phyloP scores from a whole-genome alignment of 1,139 yeast species.

The Suhomyces coccinellae region DNA sequence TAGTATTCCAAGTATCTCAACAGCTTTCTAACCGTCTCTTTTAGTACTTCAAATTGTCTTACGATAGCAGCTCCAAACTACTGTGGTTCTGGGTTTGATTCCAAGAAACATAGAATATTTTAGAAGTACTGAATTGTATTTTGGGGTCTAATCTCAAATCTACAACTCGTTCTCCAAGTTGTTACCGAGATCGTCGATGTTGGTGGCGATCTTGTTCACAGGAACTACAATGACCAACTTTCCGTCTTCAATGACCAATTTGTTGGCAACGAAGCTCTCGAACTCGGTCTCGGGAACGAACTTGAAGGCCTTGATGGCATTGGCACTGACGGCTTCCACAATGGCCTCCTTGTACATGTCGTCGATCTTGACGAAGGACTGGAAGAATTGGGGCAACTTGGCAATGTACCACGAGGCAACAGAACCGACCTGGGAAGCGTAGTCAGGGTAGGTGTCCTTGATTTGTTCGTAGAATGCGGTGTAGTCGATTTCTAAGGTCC shows the following conservation, averaged over 20 bases:
- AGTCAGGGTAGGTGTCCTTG: constrained; percentile 8
- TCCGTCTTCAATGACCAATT: constrained; percentile 10
- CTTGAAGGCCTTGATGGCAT: constrained; percentile 10
- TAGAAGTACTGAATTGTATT: too few species aligned
- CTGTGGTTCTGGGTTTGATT: too few species aligned
- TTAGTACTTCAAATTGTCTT: too few species aligned
- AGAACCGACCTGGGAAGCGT: constrained; percentile 9
- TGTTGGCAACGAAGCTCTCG: constrained; percentile 3
- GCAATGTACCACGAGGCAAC: constrained; percentile 13
- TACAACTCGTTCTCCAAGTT: constrained; percentile 5
- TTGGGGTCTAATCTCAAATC: too few species aligned
- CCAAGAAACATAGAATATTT: too few species aligned
- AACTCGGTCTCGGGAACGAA: constrained; percentile 7
- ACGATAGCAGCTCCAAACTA: too few species aligned
- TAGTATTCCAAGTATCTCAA: too few species aligned
- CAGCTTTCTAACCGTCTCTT: too few species aligned
- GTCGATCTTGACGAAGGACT: constrained; percentile 10
- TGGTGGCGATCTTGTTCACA: constrained; percentile 5
- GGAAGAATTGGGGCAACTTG: constrained; percentile 7
- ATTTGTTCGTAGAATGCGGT: constrained; percentile 9
- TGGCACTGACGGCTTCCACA: constrained; percentile 12
- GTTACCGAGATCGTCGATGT: constrained; percentile 10
- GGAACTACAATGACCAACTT: constrained; percentile 11
- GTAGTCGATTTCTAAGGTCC: constrained; percentile 14
- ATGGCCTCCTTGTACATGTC: constrained; percentile 15